Base-by-base conservation (phyloP, 345 rosid species). In the Lepidium aucheri region DNA sequence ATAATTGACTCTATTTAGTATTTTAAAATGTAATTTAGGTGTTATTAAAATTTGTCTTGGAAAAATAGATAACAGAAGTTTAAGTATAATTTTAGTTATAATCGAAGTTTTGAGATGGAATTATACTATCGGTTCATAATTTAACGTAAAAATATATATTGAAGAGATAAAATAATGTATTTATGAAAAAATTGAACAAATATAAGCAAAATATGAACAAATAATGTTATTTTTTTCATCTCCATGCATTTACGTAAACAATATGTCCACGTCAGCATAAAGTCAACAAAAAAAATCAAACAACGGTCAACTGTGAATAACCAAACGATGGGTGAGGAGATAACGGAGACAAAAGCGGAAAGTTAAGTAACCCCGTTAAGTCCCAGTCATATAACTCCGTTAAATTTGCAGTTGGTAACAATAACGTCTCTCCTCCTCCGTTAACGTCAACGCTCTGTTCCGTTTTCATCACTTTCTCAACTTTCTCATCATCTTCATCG, bases 281-380 rank as follows among this genome's bases (percentile, higher is more conserved):
- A 20, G 63, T 10, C 57, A 52, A 17, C 45, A 38, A 14, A 10
- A 12, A 10, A 35, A 30, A n/a, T 72, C 76, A 72, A 65, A 57
- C 66, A 57, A 36, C 77, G 49, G 77, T 66, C 72, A 73, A 59
- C 35, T 59, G 72, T 11, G 72, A 38, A 67, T 26, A 65, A 28
- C 63, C 54, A 73, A 73, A 60, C 20, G 63, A 24, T 8, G 68
- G 57, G 30, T 60, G 72, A 38, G 83, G 86, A 39, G 88, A 78
- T 74, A 80, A 78, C 85, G 91, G 91, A 74, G 91, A 82, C n/a
- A 79, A 34, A 6, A 35, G 63, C 35, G 92, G 89, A 12, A 65
- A 52, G 79, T 76, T 70, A 36, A 82, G 75, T n/a, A 79, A 65
- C 61, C 76, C 89, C 56, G 77, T 79, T n/a, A 38, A 62, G 9